These are phyloP conservation scores for Crithidia expoeki DNA, from an alignment of 208 protist species.

Conservation along the genomic window DNA sequence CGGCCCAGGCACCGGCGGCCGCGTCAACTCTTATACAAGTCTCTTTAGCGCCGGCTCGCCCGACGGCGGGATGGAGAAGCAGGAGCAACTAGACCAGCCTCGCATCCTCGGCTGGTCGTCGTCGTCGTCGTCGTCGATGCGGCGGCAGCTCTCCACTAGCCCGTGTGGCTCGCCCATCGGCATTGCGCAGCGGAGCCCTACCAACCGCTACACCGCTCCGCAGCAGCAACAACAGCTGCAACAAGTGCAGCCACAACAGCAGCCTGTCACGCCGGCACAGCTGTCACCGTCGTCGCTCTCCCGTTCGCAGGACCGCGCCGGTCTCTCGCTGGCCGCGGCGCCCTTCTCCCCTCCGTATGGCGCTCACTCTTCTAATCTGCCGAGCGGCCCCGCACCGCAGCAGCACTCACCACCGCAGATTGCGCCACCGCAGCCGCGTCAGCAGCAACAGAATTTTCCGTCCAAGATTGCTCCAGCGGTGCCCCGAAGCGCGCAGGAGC, in stretches of 20 bases:
- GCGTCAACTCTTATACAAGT: slow-evolving; percentile 10
- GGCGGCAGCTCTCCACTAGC: slow-evolving; percentile 23
- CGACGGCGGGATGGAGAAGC: slow-evolving; percentile 1
- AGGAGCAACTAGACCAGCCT: slow-evolving; percentile 24
- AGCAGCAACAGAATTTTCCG: slow-evolving; percentile 25
- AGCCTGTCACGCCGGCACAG: slow-evolving; percentile 3
- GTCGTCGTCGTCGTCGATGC: slow-evolving; percentile 17
- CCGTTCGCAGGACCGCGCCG: slow-evolving; percentile 30
- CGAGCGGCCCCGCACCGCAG: slow-evolving; percentile 3
- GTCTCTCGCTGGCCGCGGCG: slow-evolving; percentile 9
- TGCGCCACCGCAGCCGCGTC: slow-evolving; percentile 15
- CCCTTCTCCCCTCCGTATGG: slow-evolving; percentile 22
- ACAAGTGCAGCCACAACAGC: slow-evolving; percentile 8
- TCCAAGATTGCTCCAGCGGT: slow-evolving; percentile 29
- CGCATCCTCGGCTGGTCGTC: slow-evolving; percentile 30
- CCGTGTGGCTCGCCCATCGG: slow-evolving; percentile 10
- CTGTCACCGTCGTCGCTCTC: slow-evolving; percentile 15
- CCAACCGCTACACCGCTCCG: slow-evolving; percentile 13
- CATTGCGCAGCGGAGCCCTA: slow-evolving; percentile 15
- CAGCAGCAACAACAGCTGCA: slow-evolving; percentile 12
- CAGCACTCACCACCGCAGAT: slow-evolving; percentile 18
- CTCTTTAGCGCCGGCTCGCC: slow-evolving; percentile 11
- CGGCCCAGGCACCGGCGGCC: slow-evolving; percentile 2
- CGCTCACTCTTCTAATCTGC: slow-evolving; percentile 1
- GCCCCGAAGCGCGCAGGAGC: slow-evolving; percentile 38